Evolutionary conservation across 1,284 basidiomycete species (phyloP).

Genomic region (Nidula niveotomentosa): DNA sequence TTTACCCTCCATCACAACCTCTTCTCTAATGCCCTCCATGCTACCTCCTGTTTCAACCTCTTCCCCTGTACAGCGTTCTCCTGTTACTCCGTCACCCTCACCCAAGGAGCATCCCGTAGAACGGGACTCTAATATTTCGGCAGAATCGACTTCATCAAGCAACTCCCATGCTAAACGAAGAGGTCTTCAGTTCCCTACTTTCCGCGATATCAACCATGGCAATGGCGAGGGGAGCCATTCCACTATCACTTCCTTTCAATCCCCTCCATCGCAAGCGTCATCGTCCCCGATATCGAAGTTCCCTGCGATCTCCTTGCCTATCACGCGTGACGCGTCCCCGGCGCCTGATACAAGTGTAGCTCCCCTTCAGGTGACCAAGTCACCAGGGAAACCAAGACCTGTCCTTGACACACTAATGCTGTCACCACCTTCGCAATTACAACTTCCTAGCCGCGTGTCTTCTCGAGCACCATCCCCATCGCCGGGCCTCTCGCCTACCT

Average conservation of each 20-base stretch:
- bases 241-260: slow-evolving; percentile 10
- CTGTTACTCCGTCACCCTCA: background rate
- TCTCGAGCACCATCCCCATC: slow-evolving; percentile 5
- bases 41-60: too few species aligned
- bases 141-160: slow-evolving; percentile 17
- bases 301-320: slow-evolving; percentile 21
- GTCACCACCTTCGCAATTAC: background rate
- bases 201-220: slow-evolving; percentile 7
- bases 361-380: background rate
- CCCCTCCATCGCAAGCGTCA: slow-evolving; percentile 3
- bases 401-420: background rate
- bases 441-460: background rate
- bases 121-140: slow-evolving; percentile 15
- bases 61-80: too few species aligned
- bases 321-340: slow-evolving; percentile 15
- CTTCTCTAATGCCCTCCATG: too few species aligned
- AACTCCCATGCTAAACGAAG: slow-evolving; percentile 12
- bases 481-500: slow-evolving; percentile 14
- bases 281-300: slow-evolving; percentile 2
- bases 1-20: background rate
- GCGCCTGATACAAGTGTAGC: background rate
- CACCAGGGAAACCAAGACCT: background rate
- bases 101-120: background rate
- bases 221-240: slow-evolving; percentile 10
- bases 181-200: slow-evolving; percentile 11